Evolutionary conservation across 306 rosid genomes (phyloP).

Genomic region (Cicer yamashitae): DNA sequence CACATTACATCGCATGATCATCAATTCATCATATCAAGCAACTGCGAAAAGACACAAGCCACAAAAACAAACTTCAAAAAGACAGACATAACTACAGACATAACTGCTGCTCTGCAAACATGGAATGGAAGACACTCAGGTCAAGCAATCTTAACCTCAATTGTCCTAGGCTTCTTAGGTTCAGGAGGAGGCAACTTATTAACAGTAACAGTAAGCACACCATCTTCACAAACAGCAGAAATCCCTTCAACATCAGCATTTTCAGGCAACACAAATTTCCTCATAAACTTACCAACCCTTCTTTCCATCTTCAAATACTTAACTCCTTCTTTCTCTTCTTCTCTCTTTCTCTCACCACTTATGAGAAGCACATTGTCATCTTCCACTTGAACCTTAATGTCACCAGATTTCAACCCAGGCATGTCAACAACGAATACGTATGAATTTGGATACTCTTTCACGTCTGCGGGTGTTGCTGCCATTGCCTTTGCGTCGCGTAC

Average conservation of each 20-base stretch:
- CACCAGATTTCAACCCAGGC: constrained; percentile 90
- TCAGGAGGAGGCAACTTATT: constrained; percentile 88
- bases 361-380: constrained; percentile 79
- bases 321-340: constrained; percentile 79
- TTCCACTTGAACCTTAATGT: constrained; percentile 90
- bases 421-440: constrained; percentile 81
- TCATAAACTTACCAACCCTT: constrained; percentile 83
- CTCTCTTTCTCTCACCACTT: constrained; percentile 90
- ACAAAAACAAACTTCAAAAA: background rate
- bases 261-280: constrained; percentile 85
- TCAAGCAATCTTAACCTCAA: constrained; percentile 78
- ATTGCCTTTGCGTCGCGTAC: constrained; percentile 87
- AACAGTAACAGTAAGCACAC: constrained; percentile 81
- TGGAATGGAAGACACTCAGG: background rate
- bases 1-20: background rate
- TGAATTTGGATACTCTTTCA: constrained; percentile 70
- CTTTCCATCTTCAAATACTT: constrained; percentile 90
- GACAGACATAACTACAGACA: background rate
- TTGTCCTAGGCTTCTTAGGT: constrained; percentile 88
- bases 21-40: background rate
- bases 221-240: constrained; percentile 81
- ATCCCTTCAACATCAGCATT: constrained; percentile 68
- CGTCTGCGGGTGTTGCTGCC: constrained; percentile 89
- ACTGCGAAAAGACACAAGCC: background rate
- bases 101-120: background rate